Conservation (phyloP, 1,139 yeast species). For the Sugiyamaella paludigena region DNA sequence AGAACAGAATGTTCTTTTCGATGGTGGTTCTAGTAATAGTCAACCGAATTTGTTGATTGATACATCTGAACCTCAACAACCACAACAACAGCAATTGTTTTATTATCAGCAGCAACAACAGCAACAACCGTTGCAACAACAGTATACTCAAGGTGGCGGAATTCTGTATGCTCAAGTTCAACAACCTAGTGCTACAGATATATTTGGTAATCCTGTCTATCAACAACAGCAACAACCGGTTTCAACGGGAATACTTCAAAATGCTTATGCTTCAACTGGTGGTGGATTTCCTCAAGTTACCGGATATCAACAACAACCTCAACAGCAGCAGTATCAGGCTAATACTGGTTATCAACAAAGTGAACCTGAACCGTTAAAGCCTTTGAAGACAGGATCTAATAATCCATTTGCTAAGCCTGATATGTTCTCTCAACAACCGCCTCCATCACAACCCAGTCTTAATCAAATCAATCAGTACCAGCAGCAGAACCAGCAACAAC, state of each 20-base stretch:
- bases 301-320: constrained; percentile 37
- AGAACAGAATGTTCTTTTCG: constrained; percentile 20
- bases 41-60: constrained; percentile 34
- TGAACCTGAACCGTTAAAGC: constrained; percentile 47
- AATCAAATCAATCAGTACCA: constrained; percentile 28
- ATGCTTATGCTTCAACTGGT: constrained; percentile 40
- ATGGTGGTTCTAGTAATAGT: constrained; percentile 17
- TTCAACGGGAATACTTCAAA: constrained; percentile 52
- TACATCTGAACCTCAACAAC: constrained; percentile 25
- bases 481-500: constrained; percentile 38
- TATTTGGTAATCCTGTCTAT: constrained; percentile 76
- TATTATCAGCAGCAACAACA: constrained; percentile 20
- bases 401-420: constrained; percentile 75
- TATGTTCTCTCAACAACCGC: constrained; percentile 20
- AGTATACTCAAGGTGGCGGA: constrained; percentile 7
- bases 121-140: constrained; percentile 29
- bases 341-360: constrained; percentile 31
- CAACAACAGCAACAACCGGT: constrained; percentile 43
- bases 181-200: constrained; percentile 42
- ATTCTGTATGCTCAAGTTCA: constrained; percentile 18
- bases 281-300: constrained; percentile 25
- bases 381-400: constrained; percentile 77
- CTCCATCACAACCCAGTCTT: constrained; percentile 18
- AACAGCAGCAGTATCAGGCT: constrained; percentile 35
- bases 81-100: constrained; percentile 24